Base-by-base conservation (phyloP, 164 flowering plant species). In the Annona squamosa region DNA sequence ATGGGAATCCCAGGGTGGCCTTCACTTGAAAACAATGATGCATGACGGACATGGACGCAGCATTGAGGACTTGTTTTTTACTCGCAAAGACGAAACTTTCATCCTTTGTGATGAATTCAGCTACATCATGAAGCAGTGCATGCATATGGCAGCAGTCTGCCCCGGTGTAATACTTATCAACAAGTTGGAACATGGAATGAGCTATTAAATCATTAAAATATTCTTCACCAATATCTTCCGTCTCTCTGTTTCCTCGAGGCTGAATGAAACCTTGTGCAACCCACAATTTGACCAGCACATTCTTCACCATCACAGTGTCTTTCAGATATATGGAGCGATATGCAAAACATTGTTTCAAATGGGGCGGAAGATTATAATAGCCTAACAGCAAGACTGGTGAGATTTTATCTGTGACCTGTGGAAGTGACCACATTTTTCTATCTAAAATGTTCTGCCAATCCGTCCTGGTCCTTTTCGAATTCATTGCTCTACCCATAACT, bases 241-340 rank as follows among this genome's bases (percentile, higher is more conserved):
- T 16, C 37, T 63, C 65, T 52, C 59, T 16, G 13, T 16, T 52
- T 52, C 19, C 64, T 2, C 17, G 17, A 6, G 17, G 17, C 13
- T 7, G 59, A 52, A 52, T 52, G 59, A 52, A 52, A 52, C 26
- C 64, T 16, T 62, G 19, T n/a, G 18, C 26, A n/a, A 62, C n/a
- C 64, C 64, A 62, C 5, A 62, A 17, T 19, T 62, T 62, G 26
- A 62, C 17, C n/a, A 62, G 26, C 26, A 9, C 43, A 3, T 48
- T 37, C 47, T 70, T 70, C 17, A 16, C n/a, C 6, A 69, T 13
- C 4, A 45, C 10, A 6, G 17, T 52, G 10, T 52, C 69, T 4
- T 64, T 70, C 3, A 69, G 77, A 63, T 63, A 75, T 48, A 69
- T 16, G 46, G 69, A 63, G 47, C 72, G 69, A 41, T 68, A 68